Evolutionary conservation across 148 eudicot species (phyloP).

Genomic region (Polygonum aviculare): DNA sequence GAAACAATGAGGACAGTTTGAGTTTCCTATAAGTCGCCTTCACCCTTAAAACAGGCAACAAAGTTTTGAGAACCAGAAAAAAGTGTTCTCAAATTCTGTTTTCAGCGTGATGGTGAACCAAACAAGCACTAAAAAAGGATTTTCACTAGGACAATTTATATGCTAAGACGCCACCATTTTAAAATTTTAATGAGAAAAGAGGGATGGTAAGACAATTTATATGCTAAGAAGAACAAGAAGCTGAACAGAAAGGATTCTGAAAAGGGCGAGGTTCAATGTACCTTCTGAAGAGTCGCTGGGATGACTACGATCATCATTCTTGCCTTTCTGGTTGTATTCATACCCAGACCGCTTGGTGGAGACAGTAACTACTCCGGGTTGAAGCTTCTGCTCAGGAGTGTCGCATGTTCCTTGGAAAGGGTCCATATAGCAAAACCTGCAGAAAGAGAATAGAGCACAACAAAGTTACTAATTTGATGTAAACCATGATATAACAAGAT

Average conservation of each 20-base stretch:
- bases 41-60: too few species aligned
- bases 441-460: not conserved
- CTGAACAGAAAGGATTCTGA: not conserved
- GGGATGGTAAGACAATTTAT: not conserved
- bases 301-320: not conserved
- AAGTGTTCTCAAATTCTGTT: too few species aligned
- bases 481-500: not conserved
- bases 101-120: too few species aligned
- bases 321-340: conserved; percentile 4
- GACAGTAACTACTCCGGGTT: conserved; percentile 42
- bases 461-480: not conserved
- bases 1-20: too few species aligned
- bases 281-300: not conserved
- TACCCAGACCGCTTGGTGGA: conserved; percentile 33
- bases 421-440: conserved; percentile 74
- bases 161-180: not conserved
- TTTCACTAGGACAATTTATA: too few species aligned
- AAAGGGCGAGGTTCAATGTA: not conserved
- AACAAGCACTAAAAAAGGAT: too few species aligned
- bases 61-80: too few species aligned
- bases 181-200: not conserved
- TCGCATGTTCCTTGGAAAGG: conserved; percentile 54
- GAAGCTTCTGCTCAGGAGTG: conserved; percentile 39
- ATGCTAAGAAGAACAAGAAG: not conserved
- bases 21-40: too few species aligned